A percentile compares a stretch with the other conserved stretches of the same genome.
phyloP scores from a whole-genome alignment of 129 eudicot genomes.

The Helichrysum umbraculigerum region DNA sequence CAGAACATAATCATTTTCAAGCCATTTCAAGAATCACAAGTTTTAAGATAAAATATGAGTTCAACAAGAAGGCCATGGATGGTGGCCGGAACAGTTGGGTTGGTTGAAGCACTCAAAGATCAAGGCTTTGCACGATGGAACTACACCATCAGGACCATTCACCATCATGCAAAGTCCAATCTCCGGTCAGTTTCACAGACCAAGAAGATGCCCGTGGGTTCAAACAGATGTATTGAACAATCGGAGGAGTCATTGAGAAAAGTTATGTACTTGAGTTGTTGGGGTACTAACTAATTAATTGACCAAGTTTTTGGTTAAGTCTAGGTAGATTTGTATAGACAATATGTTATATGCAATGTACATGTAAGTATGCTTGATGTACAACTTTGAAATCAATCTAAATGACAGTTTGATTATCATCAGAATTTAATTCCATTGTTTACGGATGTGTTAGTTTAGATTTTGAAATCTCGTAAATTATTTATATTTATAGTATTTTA shows the following conservation, averaged over 20 bases:
- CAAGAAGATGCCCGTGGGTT: conserved; percentile 26
- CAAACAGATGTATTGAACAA: neutral
- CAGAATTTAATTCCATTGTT: too few relatives aligned
- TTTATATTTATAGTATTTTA: too few relatives aligned
- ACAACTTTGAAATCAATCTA: too few relatives aligned
- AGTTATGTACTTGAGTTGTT: conserved; percentile 45
- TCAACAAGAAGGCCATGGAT: conserved; percentile 44
- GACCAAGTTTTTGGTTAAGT: neutral
- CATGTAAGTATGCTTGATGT: too few relatives aligned
- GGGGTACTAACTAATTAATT: conserved; percentile 37
- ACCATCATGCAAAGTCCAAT: conserved; percentile 48
- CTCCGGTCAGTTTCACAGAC: conserved; percentile 43
- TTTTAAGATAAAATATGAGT: conserved; percentile 13
- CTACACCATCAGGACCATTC: conserved; percentile 45
- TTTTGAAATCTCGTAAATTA: too few relatives aligned
- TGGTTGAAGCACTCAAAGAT: conserved; percentile 59
- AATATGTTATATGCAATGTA: neutral
- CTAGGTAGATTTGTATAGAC: neutral
- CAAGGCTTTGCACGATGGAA: conserved; percentile 74
- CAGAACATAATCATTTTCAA: too few relatives aligned
- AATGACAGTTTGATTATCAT: too few relatives aligned
- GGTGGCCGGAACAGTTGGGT: conserved; percentile 48
- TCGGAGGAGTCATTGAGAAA: conserved; percentile 45
- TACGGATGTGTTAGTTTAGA: too few relatives aligned
- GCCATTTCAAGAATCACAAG: too few relatives aligned